Evolutionary conservation across 2,329 filamentous ascomycete genomes (phyloP).

Genomic region (Verticillium isaacii): DNA sequence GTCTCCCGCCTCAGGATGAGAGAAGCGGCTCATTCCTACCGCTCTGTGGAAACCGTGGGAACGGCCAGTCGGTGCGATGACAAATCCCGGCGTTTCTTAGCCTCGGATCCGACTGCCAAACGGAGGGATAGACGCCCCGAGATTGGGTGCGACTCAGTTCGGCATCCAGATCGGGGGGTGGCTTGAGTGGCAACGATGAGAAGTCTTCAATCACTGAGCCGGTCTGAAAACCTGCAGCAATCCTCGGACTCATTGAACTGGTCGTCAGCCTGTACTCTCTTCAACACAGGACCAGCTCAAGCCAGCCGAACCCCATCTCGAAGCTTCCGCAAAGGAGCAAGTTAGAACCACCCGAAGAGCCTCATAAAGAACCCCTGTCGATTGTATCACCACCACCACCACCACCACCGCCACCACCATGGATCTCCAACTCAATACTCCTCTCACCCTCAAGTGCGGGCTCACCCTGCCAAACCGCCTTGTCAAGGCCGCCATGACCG

Average conservation of each 20-base stretch:
- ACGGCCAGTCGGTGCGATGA: not conserved
- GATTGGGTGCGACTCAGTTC: not conserved
- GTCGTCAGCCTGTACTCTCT: too few relatives aligned
- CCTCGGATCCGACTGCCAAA: not conserved
- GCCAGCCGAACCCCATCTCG: too few relatives aligned
- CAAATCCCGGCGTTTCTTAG: not conserved
- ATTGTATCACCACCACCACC: not conserved
- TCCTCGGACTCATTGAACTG: not conserved
- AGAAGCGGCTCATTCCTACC: too few relatives aligned
- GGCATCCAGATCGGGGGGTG: not conserved
- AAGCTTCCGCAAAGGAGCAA: too few relatives aligned
- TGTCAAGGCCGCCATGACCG: slow-evolving; percentile 45
- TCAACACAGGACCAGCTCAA: too few relatives aligned
- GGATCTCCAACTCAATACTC: slow-evolving; percentile 10
- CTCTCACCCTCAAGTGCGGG: slow-evolving; percentile 49
- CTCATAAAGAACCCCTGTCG: not conserved
- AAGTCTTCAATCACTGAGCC: not conserved
- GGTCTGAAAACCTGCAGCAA: not conserved
- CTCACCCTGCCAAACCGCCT: slow-evolving; percentile 52
- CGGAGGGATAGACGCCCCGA: not conserved
- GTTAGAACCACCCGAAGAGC: not conserved
- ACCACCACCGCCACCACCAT: not conserved
- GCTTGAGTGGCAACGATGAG: not conserved
- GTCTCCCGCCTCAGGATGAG: too few relatives aligned
- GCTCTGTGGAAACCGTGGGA: not conserved